These are phyloP conservation scores for Peronosclerospora sorghi DNA, from an alignment of 352 stramenopile genomes.

Conservation along the genomic window DNA sequence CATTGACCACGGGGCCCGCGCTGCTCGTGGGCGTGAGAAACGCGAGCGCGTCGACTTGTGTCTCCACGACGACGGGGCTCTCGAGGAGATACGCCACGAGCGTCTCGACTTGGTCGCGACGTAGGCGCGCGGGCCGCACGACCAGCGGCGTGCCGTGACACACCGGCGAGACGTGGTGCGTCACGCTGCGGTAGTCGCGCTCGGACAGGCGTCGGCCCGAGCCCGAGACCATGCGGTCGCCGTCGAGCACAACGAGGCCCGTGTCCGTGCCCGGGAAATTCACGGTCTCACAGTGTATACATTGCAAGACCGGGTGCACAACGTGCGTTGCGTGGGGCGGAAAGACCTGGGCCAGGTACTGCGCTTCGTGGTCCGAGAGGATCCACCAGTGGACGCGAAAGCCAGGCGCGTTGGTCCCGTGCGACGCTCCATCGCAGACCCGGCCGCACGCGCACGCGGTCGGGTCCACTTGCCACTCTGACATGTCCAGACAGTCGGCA, in stretches of 20 bases:
- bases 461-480: conserved; percentile 27
- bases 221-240: conserved; percentile 56
- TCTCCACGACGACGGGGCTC: conserved; percentile 57
- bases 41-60: conserved; percentile 43
- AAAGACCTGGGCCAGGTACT: conserved; percentile 58
- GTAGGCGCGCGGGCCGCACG: conserved; percentile 29
- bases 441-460: conserved; percentile 24
- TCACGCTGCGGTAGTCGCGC: conserved; percentile 66
- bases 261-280: conserved; percentile 71
- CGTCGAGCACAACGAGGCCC: conserved; percentile 59
- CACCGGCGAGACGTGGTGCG: conserved; percentile 61
- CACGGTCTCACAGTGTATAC: conserved; percentile 60
- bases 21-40: conserved; percentile 15
- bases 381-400: conserved; percentile 57
- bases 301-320: conserved; percentile 57
- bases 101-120: conserved; percentile 35
- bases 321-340: conserved; percentile 29
- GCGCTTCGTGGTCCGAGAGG: conserved; percentile 51
- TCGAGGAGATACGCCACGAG: conserved; percentile 29
- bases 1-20: conserved; percentile 26
- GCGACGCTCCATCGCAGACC: not conserved
- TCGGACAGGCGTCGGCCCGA: conserved; percentile 67
- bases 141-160: conserved; percentile 62
- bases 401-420: conserved; percentile 3
- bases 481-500: conserved; percentile 34